phyloP scores from a whole-genome alignment of 2,329 filamentous ascomycete species.

The Venturia aucupariae region DNA sequence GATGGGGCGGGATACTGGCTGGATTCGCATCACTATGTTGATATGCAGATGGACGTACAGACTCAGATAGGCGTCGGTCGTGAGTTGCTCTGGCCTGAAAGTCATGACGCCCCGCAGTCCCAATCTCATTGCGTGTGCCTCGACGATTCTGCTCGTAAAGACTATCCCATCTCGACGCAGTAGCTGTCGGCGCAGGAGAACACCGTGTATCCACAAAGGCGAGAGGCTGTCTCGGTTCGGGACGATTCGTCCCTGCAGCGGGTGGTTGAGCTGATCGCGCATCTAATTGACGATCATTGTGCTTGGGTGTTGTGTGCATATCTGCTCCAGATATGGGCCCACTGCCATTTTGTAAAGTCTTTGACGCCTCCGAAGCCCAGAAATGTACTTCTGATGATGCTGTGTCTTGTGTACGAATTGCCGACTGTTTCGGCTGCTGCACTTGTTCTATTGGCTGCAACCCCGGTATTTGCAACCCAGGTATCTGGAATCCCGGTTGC shows the following conservation, averaged over 20 bases:
- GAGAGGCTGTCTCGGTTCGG: neutral
- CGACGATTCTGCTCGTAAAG: neutral
- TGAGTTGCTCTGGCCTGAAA: neutral
- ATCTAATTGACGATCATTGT: neutral
- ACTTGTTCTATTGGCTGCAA: neutral
- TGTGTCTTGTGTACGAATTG: neutral
- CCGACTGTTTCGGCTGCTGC: neutral
- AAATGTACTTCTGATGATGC: neutral
- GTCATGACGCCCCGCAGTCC: neutral
- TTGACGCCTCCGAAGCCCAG: neutral
- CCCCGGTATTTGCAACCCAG: neutral
- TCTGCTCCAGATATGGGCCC: neutral
- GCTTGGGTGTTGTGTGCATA: neutral
- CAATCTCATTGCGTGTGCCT: neutral
- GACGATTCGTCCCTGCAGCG: constrained; percentile 6
- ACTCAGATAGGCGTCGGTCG: neutral
- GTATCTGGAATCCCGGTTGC: neutral
- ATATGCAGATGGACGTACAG: neutral
- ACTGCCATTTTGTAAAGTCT: neutral
- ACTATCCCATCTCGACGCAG: neutral
- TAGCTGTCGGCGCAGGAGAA: neutral
- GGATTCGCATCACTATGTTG: neutral
- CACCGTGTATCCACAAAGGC: neutral
- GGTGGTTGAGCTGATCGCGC: constrained; percentile 3
- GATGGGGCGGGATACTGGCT: neutral